phyloP scores from a whole-genome alignment of 2,329 filamentous ascomycete genomes.

The Fusarium sp. region DNA sequence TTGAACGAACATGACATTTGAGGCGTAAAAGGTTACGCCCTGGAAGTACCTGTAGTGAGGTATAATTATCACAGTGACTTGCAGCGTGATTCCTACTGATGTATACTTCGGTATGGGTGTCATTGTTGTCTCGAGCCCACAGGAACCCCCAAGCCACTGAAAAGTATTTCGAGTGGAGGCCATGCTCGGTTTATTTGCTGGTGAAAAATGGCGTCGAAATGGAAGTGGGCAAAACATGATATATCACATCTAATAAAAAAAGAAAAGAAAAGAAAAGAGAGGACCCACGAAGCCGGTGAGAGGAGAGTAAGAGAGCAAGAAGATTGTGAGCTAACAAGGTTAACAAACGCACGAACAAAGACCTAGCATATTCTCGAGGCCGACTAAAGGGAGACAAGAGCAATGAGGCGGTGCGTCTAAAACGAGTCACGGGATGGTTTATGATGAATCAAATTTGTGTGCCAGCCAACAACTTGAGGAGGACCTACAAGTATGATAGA shows the following conservation, averaged over 20 bases:
- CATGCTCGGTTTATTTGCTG: constrained; percentile 8
- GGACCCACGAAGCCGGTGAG: constrained; percentile 17
- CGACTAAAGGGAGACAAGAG: constrained; percentile 3
- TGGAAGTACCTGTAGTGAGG: background rate
- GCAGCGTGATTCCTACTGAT: background rate
- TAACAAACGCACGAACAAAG: background rate
- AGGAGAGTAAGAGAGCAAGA: background rate
- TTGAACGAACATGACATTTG: background rate
- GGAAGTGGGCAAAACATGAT: constrained; percentile 15
- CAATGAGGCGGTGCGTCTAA: constrained; percentile 11
- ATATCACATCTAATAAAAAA: constrained; percentile 21
- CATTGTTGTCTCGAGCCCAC: background rate
- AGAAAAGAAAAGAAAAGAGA: constrained; percentile 1
- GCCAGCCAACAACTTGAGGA: background rate
- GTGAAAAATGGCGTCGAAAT: background rate
- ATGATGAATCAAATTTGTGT: constrained; percentile 34
- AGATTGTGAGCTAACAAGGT: background rate
- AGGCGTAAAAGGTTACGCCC: background rate
- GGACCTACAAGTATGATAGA: background rate
- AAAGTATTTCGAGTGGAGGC: constrained; percentile 7
- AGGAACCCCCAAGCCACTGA: background rate
- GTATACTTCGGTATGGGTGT: background rate
- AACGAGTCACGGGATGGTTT: constrained; percentile 19
- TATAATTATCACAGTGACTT: background rate
- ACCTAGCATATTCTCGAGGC: background rate